These are phyloP conservation scores for Eleusine coracana DNA, from an alignment of 176 grass and related monocot genomes.

Conservation along the genomic window DNA sequence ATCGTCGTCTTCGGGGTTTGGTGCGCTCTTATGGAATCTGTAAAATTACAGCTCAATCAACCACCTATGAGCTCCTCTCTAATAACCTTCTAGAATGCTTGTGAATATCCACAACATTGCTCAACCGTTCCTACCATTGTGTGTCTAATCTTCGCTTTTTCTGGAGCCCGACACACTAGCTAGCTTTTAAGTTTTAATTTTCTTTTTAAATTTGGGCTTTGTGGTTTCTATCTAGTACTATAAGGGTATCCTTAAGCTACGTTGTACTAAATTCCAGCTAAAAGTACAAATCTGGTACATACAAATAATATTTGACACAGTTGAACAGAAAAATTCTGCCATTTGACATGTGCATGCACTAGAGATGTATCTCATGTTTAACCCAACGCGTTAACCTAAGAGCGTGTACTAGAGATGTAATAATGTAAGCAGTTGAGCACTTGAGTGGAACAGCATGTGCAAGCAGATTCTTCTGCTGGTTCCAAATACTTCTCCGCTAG, in stretches of 20 bases:
- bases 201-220: not conserved
- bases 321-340: too few relatives aligned
- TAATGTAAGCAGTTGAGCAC: too few relatives aligned
- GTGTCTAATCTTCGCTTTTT: conserved; percentile 7
- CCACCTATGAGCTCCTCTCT: not conserved
- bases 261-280: not conserved
- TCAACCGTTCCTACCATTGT: not conserved
- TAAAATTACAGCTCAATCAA: conserved; percentile 13
- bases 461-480: not conserved
- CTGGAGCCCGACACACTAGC: not conserved
- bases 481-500: too few relatives aligned
- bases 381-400: too few relatives aligned
- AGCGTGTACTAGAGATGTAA: too few relatives aligned
- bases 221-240: not conserved
- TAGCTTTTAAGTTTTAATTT: not conserved
- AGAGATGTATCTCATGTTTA: too few relatives aligned
- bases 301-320: too few relatives aligned
- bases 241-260: not conserved
- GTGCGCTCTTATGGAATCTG: conserved; percentile 45
- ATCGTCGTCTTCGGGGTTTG: conserved; percentile 23
- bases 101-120: conserved; percentile 24
- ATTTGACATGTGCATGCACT: too few relatives aligned
- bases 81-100: not conserved
- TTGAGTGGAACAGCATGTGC: not conserved
- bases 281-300: not conserved